These are phyloP conservation scores for Bifiguratus adelaidae DNA, from an alignment of 192 early-diverging fungal genomes.

Conservation along the genomic window DNA sequence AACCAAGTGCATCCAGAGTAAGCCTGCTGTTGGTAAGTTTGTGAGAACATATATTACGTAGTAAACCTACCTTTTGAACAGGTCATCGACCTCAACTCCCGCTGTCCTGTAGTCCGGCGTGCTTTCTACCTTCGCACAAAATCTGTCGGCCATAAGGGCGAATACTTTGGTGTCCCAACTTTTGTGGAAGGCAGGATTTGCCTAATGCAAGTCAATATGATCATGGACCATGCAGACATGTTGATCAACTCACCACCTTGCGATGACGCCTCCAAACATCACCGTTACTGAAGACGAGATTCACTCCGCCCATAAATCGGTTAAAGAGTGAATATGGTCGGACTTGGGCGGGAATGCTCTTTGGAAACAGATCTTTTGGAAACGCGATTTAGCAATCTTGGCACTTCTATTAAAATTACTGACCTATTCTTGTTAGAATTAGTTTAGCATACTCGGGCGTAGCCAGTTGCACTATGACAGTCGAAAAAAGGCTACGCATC, in stretches of 20 bases:
- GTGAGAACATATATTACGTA: not conserved
- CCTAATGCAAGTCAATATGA: no score
- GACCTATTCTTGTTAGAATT: no score
- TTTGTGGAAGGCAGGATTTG: conserved; percentile 19
- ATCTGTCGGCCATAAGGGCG: conserved; percentile 1
- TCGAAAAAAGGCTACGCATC: no score
- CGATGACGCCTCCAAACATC: conserved; percentile 13
- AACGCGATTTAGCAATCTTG: no score
- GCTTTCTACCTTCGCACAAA: not conserved
- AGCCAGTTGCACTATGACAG: no score
- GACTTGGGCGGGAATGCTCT: no score
- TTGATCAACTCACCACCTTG: no score
- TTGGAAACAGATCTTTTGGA: no score
- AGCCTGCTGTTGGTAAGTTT: not conserved
- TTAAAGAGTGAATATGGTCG: no score
- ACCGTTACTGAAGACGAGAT: conserved; percentile 9
- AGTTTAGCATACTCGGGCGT: no score
- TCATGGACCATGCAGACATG: no score
- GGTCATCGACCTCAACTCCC: conserved; percentile 3
- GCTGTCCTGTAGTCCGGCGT: not conserved
- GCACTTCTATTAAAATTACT: no score
- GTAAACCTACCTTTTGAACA: conserved; percentile 4
- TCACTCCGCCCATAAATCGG: conserved; percentile 8
- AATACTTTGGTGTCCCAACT: conserved; percentile 16
- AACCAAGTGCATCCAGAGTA: conserved; percentile 8